Conservation (phyloP, 2,329 filamentous ascomycete species). For the Nemania serpens region DNA sequence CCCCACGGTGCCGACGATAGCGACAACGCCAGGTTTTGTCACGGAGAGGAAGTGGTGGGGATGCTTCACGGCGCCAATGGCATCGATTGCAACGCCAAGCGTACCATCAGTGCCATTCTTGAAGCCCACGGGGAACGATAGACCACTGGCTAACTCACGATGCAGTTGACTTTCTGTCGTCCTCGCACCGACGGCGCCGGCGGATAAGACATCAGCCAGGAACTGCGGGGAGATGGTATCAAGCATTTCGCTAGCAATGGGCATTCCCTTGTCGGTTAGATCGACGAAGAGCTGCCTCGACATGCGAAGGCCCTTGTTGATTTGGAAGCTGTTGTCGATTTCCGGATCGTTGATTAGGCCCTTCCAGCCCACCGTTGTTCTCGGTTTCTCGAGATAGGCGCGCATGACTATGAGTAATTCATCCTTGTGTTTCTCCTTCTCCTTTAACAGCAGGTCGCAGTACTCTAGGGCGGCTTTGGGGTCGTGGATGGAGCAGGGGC, state of each 20-base stretch:
- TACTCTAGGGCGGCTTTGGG: slow-evolving; percentile 89
- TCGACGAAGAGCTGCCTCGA: slow-evolving; percentile 92
- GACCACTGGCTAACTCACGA: slow-evolving; percentile 87
- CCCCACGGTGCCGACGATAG: slow-evolving; percentile 90
- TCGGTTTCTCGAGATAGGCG: slow-evolving; percentile 96
- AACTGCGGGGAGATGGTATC: slow-evolving; percentile 98
- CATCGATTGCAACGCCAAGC: slow-evolving; percentile 88
- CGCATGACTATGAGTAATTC: slow-evolving; percentile 97
- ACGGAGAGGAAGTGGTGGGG: slow-evolving; percentile 97
- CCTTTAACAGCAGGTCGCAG: slow-evolving; percentile 78
- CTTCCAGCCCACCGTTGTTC: slow-evolving; percentile 98
- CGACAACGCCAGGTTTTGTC: slow-evolving; percentile 92
- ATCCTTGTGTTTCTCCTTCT: slow-evolving; percentile 86
- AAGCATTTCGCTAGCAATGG: slow-evolving; percentile 95
- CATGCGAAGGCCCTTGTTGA: slow-evolving; percentile 92
- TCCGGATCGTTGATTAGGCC: slow-evolving; percentile 98
- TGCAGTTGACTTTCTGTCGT: slow-evolving; percentile 97
- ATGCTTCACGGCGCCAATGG: slow-evolving; percentile 88
- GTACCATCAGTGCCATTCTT: slow-evolving; percentile 98
- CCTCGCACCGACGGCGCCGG: slow-evolving; percentile 92
- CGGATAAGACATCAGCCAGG: slow-evolving; percentile 86
- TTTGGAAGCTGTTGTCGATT: slow-evolving; percentile 97
- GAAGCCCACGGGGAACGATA: slow-evolving; percentile 98
- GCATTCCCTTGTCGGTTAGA: slow-evolving; percentile 90
- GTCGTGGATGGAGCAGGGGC: slow-evolving; percentile 97